These are phyloP conservation scores for Chimonanthus praecox DNA, from an alignment of 164 flowering plant genomes.

Conservation along the genomic window DNA sequence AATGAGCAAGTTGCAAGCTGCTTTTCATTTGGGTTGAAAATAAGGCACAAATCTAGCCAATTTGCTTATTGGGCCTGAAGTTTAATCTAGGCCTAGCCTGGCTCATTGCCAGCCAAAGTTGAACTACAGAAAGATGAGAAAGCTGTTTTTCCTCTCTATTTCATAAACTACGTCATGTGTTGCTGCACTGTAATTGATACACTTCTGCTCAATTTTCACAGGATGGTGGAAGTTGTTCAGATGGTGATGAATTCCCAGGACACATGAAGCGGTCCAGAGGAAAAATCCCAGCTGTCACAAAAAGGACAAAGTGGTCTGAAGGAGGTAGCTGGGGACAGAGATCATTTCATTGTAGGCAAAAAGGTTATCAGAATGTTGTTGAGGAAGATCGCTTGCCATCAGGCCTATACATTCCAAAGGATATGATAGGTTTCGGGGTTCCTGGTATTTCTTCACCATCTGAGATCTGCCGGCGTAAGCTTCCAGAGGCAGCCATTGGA, in stretches of 20 bases:
- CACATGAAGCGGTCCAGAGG: slow-evolving; percentile 17
- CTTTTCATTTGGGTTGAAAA: background rate
- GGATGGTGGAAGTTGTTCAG: slow-evolving; percentile 2
- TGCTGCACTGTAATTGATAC: background rate
- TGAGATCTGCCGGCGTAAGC: slow-evolving; percentile 22
- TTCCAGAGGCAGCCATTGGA: slow-evolving; percentile 66
- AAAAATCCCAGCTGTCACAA: no score
- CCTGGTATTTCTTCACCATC: slow-evolving; percentile 7
- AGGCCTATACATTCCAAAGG: background rate
- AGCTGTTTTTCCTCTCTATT: background rate
- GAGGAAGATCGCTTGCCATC: background rate
- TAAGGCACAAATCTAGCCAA: no score
- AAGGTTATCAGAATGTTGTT: slow-evolving; percentile 11
- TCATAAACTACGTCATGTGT: background rate
- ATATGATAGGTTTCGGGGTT: slow-evolving; percentile 33
- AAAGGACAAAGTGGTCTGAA: slow-evolving; percentile 27
- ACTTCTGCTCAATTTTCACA: background rate
- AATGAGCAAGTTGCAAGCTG: background rate
- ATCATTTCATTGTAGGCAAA: slow-evolving; percentile 8
- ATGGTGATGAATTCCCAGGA: slow-evolving; percentile 1
- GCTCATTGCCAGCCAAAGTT: background rate
- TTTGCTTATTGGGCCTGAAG: no score
- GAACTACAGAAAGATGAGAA: background rate
- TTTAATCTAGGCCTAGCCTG: background rate
- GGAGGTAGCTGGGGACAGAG: slow-evolving; percentile 27